Base-by-base conservation (phyloP, 306 rosid genomes). In the Gastrolobium bilobum region DNA sequence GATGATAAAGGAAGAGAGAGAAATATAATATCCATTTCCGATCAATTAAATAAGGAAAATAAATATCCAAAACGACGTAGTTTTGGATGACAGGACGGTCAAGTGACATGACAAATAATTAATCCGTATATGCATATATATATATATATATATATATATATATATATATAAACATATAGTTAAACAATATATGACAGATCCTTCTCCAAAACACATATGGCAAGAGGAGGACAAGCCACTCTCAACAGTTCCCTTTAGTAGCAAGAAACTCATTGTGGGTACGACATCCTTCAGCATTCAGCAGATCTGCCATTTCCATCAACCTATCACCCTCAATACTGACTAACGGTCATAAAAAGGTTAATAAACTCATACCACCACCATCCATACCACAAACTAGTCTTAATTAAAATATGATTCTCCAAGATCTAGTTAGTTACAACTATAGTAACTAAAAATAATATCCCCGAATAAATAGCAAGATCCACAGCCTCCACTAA, bases 301-400 rank as follows among this genome's bases (percentile, higher is more conserved):
- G 50, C 57, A 73, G 20, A 66, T 79, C 81, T 33, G 5, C 62
- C 51, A 73, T 67, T 13, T 51, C 54, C 48, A 54, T 50, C 38
- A 64, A 31, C 76, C 61, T 31, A 78, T 47, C 65, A 78, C 64
- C 79, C 43, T 57, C 53, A 43, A 51, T 71, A 51, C 13, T 8
- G 10, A 64, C 52, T 68, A 9, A 30, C 40, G 6, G 14, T 15
- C 30, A 67, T 58, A 38, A 47, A 38, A 67, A 48, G 7, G 38
- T 9, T 38, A 4, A 33, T 31, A 39, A 9, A 13, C 71, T 43
- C 4, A 15, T 39, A 75, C 39, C 40, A 57, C 30, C 48, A 73
- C 9, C 60, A 13, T 50, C 77, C 34, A 42, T 11, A 13, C 30
- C 47, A 48, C 54, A 73, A 67, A 42, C 15, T 37, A 15, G 47